Evolutionary conservation across 2,329 filamentous ascomycete genomes (phyloP), one percentile per base, ranked within the genome.

Genomic region (Venturia pyrina): DNA sequence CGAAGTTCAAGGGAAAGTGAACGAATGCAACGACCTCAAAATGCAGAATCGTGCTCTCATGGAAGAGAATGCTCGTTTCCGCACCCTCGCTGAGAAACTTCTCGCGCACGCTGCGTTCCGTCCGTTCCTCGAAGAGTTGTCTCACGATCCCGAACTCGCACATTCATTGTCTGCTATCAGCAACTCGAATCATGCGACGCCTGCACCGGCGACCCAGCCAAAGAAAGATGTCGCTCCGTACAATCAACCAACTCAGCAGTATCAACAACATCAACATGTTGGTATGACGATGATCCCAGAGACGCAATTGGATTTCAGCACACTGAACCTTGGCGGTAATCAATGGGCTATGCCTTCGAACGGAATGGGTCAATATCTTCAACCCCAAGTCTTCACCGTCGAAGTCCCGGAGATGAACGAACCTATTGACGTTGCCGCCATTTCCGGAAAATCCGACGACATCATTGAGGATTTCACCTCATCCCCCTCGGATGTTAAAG

Each of bases 281-380:
- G 87, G 87, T 72, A 89, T 96, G 83, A 86, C 89, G 66, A 89
- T 93, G 83, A 86, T 96, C 60, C 90, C 91, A 1, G 91, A 96
- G 77, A 87, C 89, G 70, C 82, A 79, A 64, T 81, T 92, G 76
- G 89, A 96, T 72, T 87, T 92, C 71, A 85, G 87, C 65, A 85
- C 89, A 78, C 82, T 95, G 71, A 83, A 85, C 71, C 75, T 92
- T 59, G 84, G 84, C 67, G 75, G 74, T 70, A 75, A 74, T 72
- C 75, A 78, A 65, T 79, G 80, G 67, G 72, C 73, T 57, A 87
- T 82, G 75, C 81, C 80, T 74, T 87, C 85, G 13, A 59, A 59
- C 8, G 53, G 56, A 75, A 71, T 74, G 70, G 73, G 73, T 67
- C 74, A 72, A 70, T 76, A 72, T 70, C 73, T 76, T 67, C 87